Evolutionary conservation across 1,139 yeast genomes (phyloP), one percentile per base, ranked within the genome.

Genomic region (Pichia sp.): DNA sequence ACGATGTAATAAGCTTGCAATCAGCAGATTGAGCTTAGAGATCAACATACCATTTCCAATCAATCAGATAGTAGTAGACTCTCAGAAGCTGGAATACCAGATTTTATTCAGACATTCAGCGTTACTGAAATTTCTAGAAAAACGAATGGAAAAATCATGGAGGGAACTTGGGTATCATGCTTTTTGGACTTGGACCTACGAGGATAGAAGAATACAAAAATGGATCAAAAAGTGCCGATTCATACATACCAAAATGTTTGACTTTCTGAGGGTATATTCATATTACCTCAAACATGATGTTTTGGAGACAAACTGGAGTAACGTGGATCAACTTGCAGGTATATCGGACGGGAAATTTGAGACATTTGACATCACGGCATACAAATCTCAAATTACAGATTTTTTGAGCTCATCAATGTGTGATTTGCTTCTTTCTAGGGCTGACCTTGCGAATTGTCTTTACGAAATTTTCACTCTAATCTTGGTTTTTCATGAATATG

Each of bases 21-120:
- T 74, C 7, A 72, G 79, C 49, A 74, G 74, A 29, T 56, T 87
- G 12, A 82, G 78, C 46, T 63, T 87, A 29, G 83, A 84, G 36
- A 56, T 85, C 24, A 64, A 69, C 20, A 64, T 88, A 16, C 96
- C 96, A 6, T 93, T 86, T 53, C 99, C 99, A 0, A 60, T 87
- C 32, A 86, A 87, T 46, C 64, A 88, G 27, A 66, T 91, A 1
- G 61, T 87, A 3, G 76, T 83, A 19, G 73, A 79, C 41, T 80
- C 85, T 29, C 74, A 81, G 22, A 66, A 86, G 22, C 70, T 78
- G 33, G 87, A 93, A 42, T 87, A 82, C 52, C 96, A 88, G 55
- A 64, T 86, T 22, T 62, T 87, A 39, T 86, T 84, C 50, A 74
- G 96, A 46, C 78, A 84, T 46, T 64, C 84, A 30, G 59, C 80